These are phyloP conservation scores for Magnusiomyces tetraspermus DNA, from an alignment of 1,139 yeast genomes.

Conservation along the genomic window DNA sequence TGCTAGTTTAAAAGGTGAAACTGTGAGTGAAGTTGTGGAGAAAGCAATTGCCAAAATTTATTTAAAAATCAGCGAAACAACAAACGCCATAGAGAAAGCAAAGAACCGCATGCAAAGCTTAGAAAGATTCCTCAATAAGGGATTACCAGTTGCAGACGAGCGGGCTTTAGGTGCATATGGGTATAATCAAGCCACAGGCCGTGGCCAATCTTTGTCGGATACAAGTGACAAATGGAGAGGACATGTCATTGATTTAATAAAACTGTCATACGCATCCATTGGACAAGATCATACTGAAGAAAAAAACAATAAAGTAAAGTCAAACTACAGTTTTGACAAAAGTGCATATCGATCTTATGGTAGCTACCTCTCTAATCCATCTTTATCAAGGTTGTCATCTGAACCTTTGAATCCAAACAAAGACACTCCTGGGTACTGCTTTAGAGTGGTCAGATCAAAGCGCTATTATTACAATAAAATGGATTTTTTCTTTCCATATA, in stretches of 20 bases:
- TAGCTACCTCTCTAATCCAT: background rate
- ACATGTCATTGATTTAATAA: slow-evolving; percentile 2
- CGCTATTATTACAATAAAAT: slow-evolving; percentile 45
- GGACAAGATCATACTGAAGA: background rate
- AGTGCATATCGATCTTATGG: background rate
- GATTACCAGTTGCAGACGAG: background rate
- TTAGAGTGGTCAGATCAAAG: slow-evolving; percentile 53
- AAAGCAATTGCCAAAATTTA: background rate
- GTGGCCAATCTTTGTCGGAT: background rate
- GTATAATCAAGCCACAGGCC: background rate
- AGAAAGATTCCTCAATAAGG: background rate
- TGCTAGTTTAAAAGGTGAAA: background rate
- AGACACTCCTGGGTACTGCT: slow-evolving; percentile 35
- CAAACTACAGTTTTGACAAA: background rate
- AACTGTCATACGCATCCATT: background rate
- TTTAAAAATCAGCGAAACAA: background rate
- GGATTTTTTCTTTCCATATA: slow-evolving; percentile 47
- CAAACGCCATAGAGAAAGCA: background rate
- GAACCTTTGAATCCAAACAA: background rate
- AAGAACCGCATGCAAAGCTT: background rate
- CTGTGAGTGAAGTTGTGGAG: background rate
- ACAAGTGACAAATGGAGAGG: background rate
- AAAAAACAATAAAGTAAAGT: background rate
- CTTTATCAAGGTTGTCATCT: background rate
- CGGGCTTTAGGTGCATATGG: background rate